Conservation (phyloP, 306 rosid species). For the Cucurbita maxima region DNA sequence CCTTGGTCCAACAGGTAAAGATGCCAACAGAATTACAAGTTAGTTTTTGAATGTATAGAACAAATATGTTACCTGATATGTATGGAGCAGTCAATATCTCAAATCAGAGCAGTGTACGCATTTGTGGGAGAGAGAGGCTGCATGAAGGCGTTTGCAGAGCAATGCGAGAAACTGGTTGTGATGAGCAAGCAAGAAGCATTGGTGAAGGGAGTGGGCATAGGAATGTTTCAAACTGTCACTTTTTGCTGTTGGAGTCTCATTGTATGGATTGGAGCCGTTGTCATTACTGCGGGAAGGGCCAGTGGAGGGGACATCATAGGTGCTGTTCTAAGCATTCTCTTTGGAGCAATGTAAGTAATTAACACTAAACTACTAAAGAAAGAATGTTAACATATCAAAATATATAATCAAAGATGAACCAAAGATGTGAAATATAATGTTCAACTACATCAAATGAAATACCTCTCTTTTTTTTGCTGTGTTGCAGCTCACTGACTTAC, state of each 20-base stretch:
- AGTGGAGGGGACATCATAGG: constrained; percentile 55
- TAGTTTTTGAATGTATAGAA: background rate
- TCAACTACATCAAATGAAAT: background rate
- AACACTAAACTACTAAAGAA: too few species aligned
- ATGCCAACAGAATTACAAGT: background rate
- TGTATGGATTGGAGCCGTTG: constrained; percentile 77
- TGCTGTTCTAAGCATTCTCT: constrained; percentile 84
- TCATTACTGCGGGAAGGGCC: constrained; percentile 44
- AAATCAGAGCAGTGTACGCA: constrained; percentile 74
- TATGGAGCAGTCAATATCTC: constrained; percentile 49
- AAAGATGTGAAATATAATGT: background rate
- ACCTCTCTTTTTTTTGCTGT: background rate
- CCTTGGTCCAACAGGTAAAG: constrained; percentile 67
- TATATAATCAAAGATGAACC: background rate
- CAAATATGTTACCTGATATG: background rate
- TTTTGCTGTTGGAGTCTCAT: constrained; percentile 78
- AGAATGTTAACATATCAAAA: too few species aligned
- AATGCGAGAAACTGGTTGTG: constrained; percentile 36
- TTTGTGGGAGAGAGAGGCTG: constrained; percentile 66
- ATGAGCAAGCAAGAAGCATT: constrained; percentile 68
- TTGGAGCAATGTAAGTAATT: constrained; percentile 66
- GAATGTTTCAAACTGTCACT: constrained; percentile 64
- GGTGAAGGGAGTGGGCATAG: constrained; percentile 72
- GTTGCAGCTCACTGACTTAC: constrained; percentile 57
- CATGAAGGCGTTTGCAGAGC: constrained; percentile 34